phyloP scores from a whole-genome alignment of 2,329 filamentous ascomycete species.

The Lachnellula hyalina region DNA sequence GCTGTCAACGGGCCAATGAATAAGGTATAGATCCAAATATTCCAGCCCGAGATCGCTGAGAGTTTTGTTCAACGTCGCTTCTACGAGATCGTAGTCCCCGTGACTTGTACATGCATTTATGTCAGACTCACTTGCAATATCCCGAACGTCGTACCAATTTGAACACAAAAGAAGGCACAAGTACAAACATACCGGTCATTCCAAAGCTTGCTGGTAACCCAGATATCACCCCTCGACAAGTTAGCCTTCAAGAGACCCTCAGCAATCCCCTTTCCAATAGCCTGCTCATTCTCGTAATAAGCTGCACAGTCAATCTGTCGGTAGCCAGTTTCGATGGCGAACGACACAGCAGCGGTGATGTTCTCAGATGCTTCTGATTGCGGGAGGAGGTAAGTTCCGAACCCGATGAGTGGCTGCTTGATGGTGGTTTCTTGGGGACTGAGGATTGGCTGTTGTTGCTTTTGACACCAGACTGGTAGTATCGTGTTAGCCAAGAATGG shows the following conservation, averaged over 20 bases:
- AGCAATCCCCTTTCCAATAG: conserved; percentile 18
- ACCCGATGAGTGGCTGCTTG: conserved; percentile 8
- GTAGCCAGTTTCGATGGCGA: conserved; percentile 19
- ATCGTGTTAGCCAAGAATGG: not conserved
- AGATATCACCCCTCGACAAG: conserved; percentile 17
- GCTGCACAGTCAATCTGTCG: conserved; percentile 22
- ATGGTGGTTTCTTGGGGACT: not conserved
- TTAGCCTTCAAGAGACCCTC: conserved; percentile 12
- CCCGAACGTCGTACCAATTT: not conserved
- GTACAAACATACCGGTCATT: conserved; percentile 13
- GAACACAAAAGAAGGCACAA: no score
- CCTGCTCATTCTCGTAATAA: conserved; percentile 15
- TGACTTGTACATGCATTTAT: conserved; percentile 9
- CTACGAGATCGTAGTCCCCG: conserved; percentile 59
- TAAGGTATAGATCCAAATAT: conserved; percentile 65
- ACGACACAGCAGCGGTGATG: conserved; percentile 10
- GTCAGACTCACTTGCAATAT: no score
- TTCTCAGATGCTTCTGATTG: not conserved
- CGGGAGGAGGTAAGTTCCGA: conserved; percentile 13
- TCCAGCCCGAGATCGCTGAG: conserved; percentile 54
- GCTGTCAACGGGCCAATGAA: conserved; percentile 64
- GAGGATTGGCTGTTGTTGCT: not conserved
- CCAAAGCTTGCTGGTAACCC: conserved; percentile 23
- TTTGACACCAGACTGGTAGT: not conserved
- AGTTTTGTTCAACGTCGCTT: conserved; percentile 52